Conservation (phyloP, 2,329 filamentous ascomycete species). For the Paraconiothyrium sp. region DNA sequence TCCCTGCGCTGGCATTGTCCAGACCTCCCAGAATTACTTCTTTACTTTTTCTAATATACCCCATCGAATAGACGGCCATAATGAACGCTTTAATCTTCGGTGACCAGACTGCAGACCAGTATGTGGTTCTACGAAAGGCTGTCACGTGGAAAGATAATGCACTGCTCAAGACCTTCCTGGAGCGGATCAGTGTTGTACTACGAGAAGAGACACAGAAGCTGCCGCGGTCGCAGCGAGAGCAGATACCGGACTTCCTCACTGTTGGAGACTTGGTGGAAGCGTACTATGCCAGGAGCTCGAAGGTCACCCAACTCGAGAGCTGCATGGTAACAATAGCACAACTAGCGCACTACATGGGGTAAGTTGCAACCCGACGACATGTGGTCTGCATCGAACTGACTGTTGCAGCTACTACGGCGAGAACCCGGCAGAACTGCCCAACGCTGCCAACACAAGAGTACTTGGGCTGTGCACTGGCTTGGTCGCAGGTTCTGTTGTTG, state of each 20-base stretch:
- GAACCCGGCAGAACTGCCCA: constrained; percentile 63
- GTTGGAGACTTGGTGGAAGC: constrained; percentile 72
- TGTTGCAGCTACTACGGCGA: constrained; percentile 57
- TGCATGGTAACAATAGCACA: constrained; percentile 72
- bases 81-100: constrained; percentile 71
- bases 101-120: constrained; percentile 75
- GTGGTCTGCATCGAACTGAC: constrained; percentile 3
- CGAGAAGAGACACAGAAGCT: constrained; percentile 68
- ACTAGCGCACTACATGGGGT: constrained; percentile 75
- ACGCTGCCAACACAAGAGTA: constrained; percentile 61
- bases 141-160: constrained; percentile 62
- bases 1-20: background rate
- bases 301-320: constrained; percentile 71
- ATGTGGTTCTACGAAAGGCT: constrained; percentile 65
- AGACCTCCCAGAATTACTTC: background rate
- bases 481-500: constrained; percentile 74
- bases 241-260: constrained; percentile 69
- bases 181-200: constrained; percentile 66
- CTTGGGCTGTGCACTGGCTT: constrained; percentile 75
- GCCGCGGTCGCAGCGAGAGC: constrained; percentile 64
- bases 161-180: constrained; percentile 70
- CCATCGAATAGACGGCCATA: constrained; percentile 30
- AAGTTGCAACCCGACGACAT: constrained; percentile 41
- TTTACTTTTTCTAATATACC: constrained; percentile 35
- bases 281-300: constrained; percentile 67